Conservation (phyloP, 345 rosid genomes). For the Rhizophora mangle region DNA sequence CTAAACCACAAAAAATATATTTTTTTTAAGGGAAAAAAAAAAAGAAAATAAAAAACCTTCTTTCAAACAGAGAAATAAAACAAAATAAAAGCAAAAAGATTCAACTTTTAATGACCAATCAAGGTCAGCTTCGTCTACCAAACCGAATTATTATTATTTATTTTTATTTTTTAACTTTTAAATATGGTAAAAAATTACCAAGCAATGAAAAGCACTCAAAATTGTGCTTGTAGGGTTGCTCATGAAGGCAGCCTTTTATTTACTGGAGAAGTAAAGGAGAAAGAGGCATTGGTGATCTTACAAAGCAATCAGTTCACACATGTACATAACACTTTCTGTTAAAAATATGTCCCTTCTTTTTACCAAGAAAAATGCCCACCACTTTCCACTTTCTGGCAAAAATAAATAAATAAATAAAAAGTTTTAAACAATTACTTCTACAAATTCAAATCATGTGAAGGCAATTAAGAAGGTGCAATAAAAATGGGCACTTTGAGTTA, state of each 20-base stretch:
- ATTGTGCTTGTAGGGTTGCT: neutral
- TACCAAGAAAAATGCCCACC: neutral
- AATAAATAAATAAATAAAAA: neutral
- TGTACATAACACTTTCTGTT: slow-evolving; percentile 30
- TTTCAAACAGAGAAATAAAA: neutral
- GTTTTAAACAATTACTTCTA: neutral
- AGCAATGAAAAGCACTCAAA: slow-evolving; percentile 4
- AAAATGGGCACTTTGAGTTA: neutral
- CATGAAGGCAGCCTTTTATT: slow-evolving; percentile 10
- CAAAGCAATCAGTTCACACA: slow-evolving; percentile 25
- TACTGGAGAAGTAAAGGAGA: slow-evolving; percentile 11
- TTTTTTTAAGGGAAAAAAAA: slow-evolving; percentile 2
- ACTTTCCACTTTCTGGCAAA: neutral
- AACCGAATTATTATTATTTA: slow-evolving; percentile 1
- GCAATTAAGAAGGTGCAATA: neutral
- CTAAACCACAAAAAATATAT: neutral
- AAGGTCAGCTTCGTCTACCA: slow-evolving; percentile 34
- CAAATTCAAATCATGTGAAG: too few relatives aligned
- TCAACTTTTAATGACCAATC: slow-evolving; percentile 8
- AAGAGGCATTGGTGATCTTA: slow-evolving; percentile 41
- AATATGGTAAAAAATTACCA: neutral
- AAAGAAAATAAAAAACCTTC: slow-evolving; percentile 3
- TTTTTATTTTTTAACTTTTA: neutral
- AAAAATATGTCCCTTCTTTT: slow-evolving; percentile 16
- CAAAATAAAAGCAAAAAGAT: neutral